Evolutionary conservation across 805 yeast species (phyloP).

Genomic region (Candida takata): DNA sequence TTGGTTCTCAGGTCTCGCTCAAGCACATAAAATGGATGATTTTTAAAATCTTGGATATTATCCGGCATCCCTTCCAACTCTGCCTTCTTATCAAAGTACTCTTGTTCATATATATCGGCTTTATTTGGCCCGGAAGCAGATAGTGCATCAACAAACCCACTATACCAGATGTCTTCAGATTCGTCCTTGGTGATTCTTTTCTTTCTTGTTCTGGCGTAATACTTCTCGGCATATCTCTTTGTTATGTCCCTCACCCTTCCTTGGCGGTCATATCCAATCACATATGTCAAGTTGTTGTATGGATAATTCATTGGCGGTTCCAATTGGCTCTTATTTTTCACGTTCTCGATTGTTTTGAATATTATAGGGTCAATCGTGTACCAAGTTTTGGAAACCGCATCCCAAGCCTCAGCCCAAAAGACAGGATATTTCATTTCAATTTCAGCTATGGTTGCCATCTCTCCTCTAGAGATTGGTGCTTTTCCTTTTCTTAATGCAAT

Average conservation of each 20-base stretch:
- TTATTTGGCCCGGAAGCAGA: conserved; percentile 13
- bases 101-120: conserved; percentile 42
- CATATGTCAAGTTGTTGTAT: conserved; percentile 62
- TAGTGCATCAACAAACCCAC: conserved; percentile 28
- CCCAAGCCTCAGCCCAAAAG: conserved; percentile 95
- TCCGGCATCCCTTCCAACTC: conserved; percentile 83
- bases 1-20: conserved; percentile 67
- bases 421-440: conserved; percentile 48
- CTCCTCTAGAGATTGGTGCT: neutral
- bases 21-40: conserved; percentile 80
- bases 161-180: conserved; percentile 54
- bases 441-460: conserved; percentile 15
- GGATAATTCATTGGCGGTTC: conserved; percentile 67
- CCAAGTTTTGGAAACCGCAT: conserved; percentile 64
- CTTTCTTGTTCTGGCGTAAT: conserved; percentile 68
- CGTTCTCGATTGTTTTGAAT: conserved; percentile 53
- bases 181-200: conserved; percentile 59
- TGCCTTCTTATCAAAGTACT: conserved; percentile 55
- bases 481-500: conserved; percentile 18
- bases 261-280: conserved; percentile 62
- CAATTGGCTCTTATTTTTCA: conserved; percentile 46
- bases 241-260: conserved; percentile 78
- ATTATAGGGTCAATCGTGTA: conserved; percentile 80
- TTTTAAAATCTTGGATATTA: conserved; percentile 71
- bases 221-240: conserved; percentile 65